Percentiles rank a stretch among this genome's conserved stretches.
Evolutionary conservation across 2,329 filamentous ascomycete genomes (phyloP).

Genomic region (Fonsecaea multimorphosa): DNA sequence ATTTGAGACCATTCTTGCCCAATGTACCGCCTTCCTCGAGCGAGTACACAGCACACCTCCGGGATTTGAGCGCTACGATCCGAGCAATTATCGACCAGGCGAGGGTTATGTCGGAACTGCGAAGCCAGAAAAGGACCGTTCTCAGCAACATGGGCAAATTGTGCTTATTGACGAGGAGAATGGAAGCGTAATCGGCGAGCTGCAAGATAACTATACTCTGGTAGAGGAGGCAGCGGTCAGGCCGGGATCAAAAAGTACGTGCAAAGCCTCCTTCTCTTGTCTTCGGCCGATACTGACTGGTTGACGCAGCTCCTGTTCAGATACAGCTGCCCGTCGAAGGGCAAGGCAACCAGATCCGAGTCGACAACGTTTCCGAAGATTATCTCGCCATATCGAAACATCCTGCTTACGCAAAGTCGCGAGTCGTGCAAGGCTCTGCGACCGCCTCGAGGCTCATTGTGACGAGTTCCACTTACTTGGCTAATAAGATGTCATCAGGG

Average conservation of each 20-base stretch:
- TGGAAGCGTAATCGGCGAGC: slow-evolving; percentile 90
- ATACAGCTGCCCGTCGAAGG: slow-evolving; percentile 55
- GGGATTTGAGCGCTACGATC: slow-evolving; percentile 69
- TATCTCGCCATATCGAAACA: slow-evolving; percentile 80
- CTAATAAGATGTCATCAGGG: slow-evolving; percentile 75
- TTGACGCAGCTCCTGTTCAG: slow-evolving; percentile 53
- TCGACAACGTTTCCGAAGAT: slow-evolving; percentile 57
- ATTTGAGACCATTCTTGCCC: slow-evolving; percentile 96
- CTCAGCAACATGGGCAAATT: slow-evolving; percentile 71
- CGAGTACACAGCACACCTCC: slow-evolving; percentile 68
- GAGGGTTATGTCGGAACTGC: slow-evolving; percentile 70
- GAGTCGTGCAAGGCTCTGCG: slow-evolving; percentile 83
- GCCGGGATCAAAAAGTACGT: slow-evolving; percentile 85
- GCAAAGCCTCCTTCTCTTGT: neutral
- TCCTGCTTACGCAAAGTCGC: slow-evolving; percentile 88
- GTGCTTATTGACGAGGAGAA: slow-evolving; percentile 96
- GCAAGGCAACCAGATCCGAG: slow-evolving; percentile 54
- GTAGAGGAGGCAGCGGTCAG: slow-evolving; percentile 77
- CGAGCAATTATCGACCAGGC: slow-evolving; percentile 77
- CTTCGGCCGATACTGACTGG: slow-evolving; percentile 32
- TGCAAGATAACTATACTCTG: slow-evolving; percentile 80
- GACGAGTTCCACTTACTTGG: slow-evolving; percentile 79
- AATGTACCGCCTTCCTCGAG: slow-evolving; percentile 95
- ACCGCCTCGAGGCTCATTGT: slow-evolving; percentile 91
- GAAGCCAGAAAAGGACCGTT: slow-evolving; percentile 33